Evolutionary conservation across 2,329 filamentous ascomycete species (phyloP).

Genomic region (Pseudocercospora vitis): DNA sequence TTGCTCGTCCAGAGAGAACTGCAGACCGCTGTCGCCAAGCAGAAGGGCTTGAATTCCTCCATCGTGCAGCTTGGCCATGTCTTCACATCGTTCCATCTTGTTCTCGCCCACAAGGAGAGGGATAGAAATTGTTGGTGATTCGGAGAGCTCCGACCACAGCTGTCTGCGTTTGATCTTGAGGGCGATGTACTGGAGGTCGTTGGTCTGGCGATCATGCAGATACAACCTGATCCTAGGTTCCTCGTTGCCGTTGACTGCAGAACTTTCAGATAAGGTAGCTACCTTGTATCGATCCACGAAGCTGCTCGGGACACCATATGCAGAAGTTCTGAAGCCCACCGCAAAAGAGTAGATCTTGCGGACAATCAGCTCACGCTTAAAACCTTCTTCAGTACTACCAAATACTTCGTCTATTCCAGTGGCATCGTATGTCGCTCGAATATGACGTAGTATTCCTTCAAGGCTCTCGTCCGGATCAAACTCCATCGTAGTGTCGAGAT

Average conservation of each 20-base stretch:
- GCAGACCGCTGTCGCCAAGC: constrained; percentile 27
- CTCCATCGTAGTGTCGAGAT: constrained; percentile 34
- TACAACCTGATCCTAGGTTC: constrained; percentile 31
- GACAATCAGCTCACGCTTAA: constrained; percentile 38
- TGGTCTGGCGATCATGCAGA: constrained; percentile 29
- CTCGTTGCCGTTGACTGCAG: constrained; percentile 17
- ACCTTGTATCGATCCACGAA: constrained; percentile 16
- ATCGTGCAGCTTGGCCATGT: constrained; percentile 30
- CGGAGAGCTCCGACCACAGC: constrained; percentile 28
- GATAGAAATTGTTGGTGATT: constrained; percentile 24
- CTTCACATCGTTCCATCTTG: constrained; percentile 23
- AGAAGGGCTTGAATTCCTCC: constrained; percentile 24
- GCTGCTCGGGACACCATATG: background rate
- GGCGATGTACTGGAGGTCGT: constrained; percentile 27
- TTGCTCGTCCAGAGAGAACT: constrained; percentile 28
- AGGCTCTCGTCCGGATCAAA: constrained; percentile 31
- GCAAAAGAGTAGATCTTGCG: constrained; percentile 36
- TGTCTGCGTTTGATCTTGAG: constrained; percentile 31
- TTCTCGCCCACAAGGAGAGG: constrained; percentile 27
- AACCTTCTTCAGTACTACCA: constrained; percentile 34
- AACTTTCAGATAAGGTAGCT: constrained; percentile 22
- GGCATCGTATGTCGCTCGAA: constrained; percentile 34
- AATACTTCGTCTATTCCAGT: constrained; percentile 36
- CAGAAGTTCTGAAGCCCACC: constrained; percentile 15
- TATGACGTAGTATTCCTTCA: constrained; percentile 32